Evolutionary conservation across 352 stramenopile species (phyloP).

Genomic region (Hyphochytrium catenoides): DNA sequence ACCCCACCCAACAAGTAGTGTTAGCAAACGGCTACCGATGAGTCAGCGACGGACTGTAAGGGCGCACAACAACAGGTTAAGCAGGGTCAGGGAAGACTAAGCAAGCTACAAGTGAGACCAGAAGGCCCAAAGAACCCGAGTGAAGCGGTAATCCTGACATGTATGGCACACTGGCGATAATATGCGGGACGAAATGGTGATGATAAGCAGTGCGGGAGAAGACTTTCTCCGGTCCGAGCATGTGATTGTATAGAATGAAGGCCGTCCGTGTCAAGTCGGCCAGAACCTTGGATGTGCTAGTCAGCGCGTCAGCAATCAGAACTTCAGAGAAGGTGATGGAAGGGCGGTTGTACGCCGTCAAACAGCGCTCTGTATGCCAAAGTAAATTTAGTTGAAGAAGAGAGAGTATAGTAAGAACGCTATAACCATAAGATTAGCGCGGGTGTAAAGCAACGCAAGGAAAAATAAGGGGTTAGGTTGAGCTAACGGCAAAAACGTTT

Average conservation of each 20-base stretch:
- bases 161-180: conserved; percentile 35
- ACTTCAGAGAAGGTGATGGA: conserved; percentile 31
- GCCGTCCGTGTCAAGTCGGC: conserved; percentile 31
- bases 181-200: conserved; percentile 33
- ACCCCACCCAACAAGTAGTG: no score
- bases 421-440: no score
- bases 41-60: neutral
- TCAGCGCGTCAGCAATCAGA: conserved; percentile 46
- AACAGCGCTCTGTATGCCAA: no score
- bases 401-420: no score
- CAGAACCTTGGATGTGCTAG: conserved; percentile 54
- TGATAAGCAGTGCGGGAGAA: conserved; percentile 43
- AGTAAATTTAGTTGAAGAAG: no score
- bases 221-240: conserved; percentile 16
- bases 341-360: conserved; percentile 12
- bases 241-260: conserved; percentile 28
- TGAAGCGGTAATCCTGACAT: conserved; percentile 33
- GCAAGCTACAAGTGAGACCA: conserved; percentile 31
- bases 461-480: no score
- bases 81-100: neutral
- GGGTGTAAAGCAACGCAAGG: no score
- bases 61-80: neutral
- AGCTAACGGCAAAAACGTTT: no score
- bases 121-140: conserved; percentile 37
- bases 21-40: neutral